Conservation (phyloP, 768 basidiomycete genomes). For the Kockovaella imperatae region DNA sequence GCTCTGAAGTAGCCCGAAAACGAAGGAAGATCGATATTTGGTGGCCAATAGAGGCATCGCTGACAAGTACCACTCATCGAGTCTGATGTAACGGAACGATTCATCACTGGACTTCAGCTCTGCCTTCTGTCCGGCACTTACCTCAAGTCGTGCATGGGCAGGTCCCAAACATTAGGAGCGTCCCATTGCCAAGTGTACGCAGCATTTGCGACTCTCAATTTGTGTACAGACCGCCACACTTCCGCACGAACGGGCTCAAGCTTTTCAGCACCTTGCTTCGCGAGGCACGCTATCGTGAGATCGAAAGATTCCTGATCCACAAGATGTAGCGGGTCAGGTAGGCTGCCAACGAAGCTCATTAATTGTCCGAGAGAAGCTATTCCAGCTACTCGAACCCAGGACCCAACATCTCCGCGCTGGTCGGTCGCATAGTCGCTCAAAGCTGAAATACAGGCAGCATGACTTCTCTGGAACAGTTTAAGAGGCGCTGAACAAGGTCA, state of each 20-base stretch:
- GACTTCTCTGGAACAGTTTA: constrained; percentile 9
- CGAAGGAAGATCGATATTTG: constrained; percentile 43
- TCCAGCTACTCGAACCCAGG: constrained; percentile 80
- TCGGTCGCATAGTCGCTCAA: constrained; percentile 85
- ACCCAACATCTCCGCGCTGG: constrained; percentile 92
- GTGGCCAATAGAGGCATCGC: constrained; percentile 23
- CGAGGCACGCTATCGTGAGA: constrained; percentile 51
- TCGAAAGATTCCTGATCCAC: constrained; percentile 9
- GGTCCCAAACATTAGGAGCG: constrained; percentile 1
- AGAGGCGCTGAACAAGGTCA: too few species aligned
- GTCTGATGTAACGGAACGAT: constrained; percentile 21
- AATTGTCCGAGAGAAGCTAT: constrained; percentile 54
- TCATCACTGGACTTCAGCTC: constrained; percentile 6
- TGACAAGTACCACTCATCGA: constrained; percentile 20
- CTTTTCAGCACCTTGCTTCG: constrained; percentile 85
- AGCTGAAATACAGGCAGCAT: constrained; percentile 56
- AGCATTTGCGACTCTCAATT: constrained; percentile 3
- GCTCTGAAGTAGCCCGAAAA: constrained; percentile 60
- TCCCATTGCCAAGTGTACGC: constrained; percentile 16
- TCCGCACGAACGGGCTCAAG: constrained; percentile 82
- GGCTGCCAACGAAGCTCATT: background rate
- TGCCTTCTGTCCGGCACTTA: background rate
- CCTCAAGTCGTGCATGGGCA: constrained; percentile 5
- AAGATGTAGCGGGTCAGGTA: background rate
- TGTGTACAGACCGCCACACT: constrained; percentile 48